Evolutionary conservation across 1,284 basidiomycete species (phyloP).

Genomic region (Megacollybia platyphylla): DNA sequence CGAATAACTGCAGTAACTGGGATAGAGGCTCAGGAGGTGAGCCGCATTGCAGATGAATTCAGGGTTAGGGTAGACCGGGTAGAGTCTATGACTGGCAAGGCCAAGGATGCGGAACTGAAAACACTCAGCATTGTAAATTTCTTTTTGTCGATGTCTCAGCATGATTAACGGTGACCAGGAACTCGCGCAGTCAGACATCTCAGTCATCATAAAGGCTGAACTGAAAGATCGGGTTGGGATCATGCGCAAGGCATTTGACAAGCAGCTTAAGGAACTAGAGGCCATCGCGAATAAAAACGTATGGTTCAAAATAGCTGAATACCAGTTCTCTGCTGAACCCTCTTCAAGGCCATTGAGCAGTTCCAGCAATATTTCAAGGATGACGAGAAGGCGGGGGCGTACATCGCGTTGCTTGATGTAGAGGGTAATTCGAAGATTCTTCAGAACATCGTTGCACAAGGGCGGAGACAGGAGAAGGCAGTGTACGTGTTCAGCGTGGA

Average conservation of each 20-base stretch:
- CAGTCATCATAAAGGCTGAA: slow-evolving; percentile 71
- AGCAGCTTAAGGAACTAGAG: slow-evolving; percentile 76
- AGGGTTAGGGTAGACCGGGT: slow-evolving; percentile 55
- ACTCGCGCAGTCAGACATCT: slow-evolving; percentile 85
- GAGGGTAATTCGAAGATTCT: slow-evolving; percentile 79
- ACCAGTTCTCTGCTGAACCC: background rate
- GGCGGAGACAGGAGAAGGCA: slow-evolving; percentile 72
- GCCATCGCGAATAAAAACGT: slow-evolving; percentile 74
- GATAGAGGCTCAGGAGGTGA: slow-evolving; percentile 80
- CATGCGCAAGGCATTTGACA: slow-evolving; percentile 78
- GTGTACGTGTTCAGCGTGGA: slow-evolving; percentile 86
- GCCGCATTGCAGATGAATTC: slow-evolving; percentile 57
- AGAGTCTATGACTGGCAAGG: slow-evolving; percentile 56
- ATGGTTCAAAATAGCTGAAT: slow-evolving; percentile 9
- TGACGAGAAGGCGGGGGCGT: slow-evolving; percentile 58
- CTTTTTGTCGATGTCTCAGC: background rate
- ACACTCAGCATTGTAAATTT: slow-evolving; percentile 59
- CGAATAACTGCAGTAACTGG: slow-evolving; percentile 93
- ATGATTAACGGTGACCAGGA: slow-evolving; percentile 35
- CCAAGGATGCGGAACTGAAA: slow-evolving; percentile 82
- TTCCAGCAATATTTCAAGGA: slow-evolving; percentile 67
- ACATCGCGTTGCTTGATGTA: slow-evolving; percentile 60
- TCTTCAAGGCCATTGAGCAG: slow-evolving; percentile 53
- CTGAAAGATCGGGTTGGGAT: slow-evolving; percentile 65
- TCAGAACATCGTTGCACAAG: slow-evolving; percentile 63